Evolutionary conservation across 352 stramenopile genomes (phyloP).

Genomic region (Globisporangium irregulare): DNA sequence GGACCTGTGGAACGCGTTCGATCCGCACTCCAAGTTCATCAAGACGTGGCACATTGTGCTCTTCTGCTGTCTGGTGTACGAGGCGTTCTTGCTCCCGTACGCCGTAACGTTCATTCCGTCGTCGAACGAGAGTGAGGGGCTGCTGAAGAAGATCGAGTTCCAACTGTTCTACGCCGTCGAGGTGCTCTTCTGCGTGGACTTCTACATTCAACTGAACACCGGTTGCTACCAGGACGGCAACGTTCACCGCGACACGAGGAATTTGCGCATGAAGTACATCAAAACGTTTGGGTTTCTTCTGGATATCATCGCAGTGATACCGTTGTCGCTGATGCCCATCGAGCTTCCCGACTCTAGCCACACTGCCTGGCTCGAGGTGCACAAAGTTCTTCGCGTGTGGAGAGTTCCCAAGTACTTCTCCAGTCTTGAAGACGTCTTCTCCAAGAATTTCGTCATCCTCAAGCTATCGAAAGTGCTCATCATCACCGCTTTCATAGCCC

Average conservation of each 20-base stretch:
- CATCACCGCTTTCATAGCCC: constrained; percentile 35
- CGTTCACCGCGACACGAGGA: constrained; percentile 25
- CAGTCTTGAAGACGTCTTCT: constrained; percentile 53
- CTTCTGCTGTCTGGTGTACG: constrained; percentile 42
- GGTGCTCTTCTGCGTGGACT: constrained; percentile 46
- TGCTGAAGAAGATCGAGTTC: constrained; percentile 4
- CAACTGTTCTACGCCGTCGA: constrained; percentile 40
- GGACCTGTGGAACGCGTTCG: constrained; percentile 36
- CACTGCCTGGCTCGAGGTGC: constrained; percentile 33
- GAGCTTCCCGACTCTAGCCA: constrained; percentile 13
- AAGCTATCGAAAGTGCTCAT: constrained; percentile 53
- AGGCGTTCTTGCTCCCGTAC: constrained; percentile 50
- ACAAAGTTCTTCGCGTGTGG: constrained; percentile 36
- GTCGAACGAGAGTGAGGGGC: background rate
- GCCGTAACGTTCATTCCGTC: constrained; percentile 23
- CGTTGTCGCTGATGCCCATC: constrained; percentile 26
- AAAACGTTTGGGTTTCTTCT: constrained; percentile 43
- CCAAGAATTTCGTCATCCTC: constrained; percentile 48
- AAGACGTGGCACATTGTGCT: constrained; percentile 48
- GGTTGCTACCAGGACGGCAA: constrained; percentile 48
- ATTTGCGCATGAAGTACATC: constrained; percentile 40
- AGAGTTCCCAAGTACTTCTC: constrained; percentile 38
- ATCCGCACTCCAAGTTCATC: constrained; percentile 45
- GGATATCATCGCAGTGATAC: constrained; percentile 42
- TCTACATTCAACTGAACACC: constrained; percentile 56